Base-by-base conservation (phyloP, 345 rosid species). In the Melaleuca quinquenervia region DNA sequence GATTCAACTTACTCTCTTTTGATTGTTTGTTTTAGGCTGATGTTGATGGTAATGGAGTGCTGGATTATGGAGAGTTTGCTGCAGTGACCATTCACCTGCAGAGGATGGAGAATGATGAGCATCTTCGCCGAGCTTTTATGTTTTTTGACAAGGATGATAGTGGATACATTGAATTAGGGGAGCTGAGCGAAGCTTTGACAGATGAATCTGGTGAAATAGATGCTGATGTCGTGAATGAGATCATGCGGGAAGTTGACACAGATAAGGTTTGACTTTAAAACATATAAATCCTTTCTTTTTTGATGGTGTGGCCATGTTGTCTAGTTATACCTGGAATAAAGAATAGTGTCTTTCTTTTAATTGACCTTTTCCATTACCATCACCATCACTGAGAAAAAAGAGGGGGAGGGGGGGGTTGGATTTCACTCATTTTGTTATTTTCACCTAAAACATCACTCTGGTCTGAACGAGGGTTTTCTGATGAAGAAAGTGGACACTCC, bases 31-130 rank as follows among this genome's bases (percentile, higher is more conserved):
- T 90, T 86, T 88, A 97, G 99, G 99, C 98, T 80, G 99, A 97
- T 92, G 96, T 96, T 85, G 98, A 96, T 89, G 98, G 98, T 52
- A 95, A 96, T 87, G 99, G 99, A 64, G 90, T 93, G 14, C 88
- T 97, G 83, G 98, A 95, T 88, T 97, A 96, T 75, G 98, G 98
- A 52, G 99, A 97, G 87, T 97, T 97, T 90, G 98, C 96, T 53
- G 99, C 98, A 29, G 99, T 97, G 87, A 95, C 98, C n/a, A 94
- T 97, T 86, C 99, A 97, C 90, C 91, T 97, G 93, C 98, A 94
- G 92, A 95, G 95, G 93, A 95, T 97, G 95, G 99, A 94, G 89
- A 97, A 97, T 64, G 98, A 96, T 70, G 99, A 96, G 64, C 99
- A 96, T 91, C 91, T 97, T 88, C 96, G 92, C 83, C 92, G 94